Base-by-base conservation (phyloP, 768 basidiomycete species). In the Russula compacta region DNA sequence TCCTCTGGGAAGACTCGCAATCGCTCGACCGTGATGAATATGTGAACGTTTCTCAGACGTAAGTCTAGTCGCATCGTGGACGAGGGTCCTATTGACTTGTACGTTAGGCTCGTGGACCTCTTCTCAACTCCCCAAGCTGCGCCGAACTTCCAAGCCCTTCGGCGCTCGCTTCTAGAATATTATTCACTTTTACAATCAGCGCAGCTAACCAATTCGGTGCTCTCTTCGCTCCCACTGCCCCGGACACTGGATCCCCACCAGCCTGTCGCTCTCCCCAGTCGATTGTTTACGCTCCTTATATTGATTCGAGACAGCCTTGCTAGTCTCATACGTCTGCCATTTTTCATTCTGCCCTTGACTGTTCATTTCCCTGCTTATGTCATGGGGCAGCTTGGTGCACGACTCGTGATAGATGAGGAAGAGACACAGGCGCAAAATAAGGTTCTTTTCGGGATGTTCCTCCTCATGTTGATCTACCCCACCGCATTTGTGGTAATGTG, bases 371-470 rank as follows among this genome's bases (percentile, higher is more conserved):
- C 97, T 4, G 84, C 89, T 49, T 98, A 98, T 73, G 73, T 85
- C 61, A 84, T 95, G 77, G 87, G 84, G 12, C 79, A 85, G 35
- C 68, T 86, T 54, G 92, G 91, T 48, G 89, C 87, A 19, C 75
- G 81, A 49, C 74, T 95, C 40, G 84, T 81, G 39, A 80, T 88
- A 68, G 83, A 92, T 63, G 94, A 98, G 71, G 87, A 98, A 72
- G 95, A 98, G 72, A 88, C 92, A 11, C 87, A 92, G 72, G 97
- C 95, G 47, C 95, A 98, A 78, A 98, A 92, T 78, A 99, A 99
- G 78, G 83, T 97, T 48, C 85, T 89, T 12, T 86, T 95, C 67
- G 93, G 93, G 1, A 67, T 82, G 32, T 68, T 95, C 39, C 72
- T 97, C 56, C 82, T 88, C 42, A 73, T 88, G 59, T 69, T 91